Evolutionary conservation across 441 rosid genomes (phyloP).

Genomic region (Euphorbia corollata): DNA sequence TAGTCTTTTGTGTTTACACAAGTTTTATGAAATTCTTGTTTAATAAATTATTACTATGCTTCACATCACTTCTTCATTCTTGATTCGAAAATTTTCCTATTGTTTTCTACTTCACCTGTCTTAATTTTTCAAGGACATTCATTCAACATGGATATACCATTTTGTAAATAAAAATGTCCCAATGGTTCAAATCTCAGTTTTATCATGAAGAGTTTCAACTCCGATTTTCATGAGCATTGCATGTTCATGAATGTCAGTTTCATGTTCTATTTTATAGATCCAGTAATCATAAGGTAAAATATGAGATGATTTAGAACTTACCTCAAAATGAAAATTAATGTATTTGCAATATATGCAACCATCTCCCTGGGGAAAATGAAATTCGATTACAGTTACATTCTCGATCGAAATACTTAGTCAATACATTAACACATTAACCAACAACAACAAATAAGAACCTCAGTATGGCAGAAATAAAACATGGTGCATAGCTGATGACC

Average conservation of each 20-base stretch:
- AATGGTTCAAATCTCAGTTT: not conserved
- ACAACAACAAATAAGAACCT: not conserved
- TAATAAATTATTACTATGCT: not conserved
- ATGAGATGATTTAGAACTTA: conserved; percentile 22
- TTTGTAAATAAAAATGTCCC: not conserved
- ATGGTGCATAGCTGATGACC: not conserved
- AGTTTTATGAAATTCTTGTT: not conserved
- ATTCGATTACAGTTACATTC: conserved; percentile 11
- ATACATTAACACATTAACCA: not conserved
- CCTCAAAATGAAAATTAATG: conserved; percentile 86
- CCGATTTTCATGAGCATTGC: not conserved
- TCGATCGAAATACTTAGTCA: not conserved
- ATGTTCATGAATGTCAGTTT: conserved; percentile 9
- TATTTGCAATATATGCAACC: conserved; percentile 91
- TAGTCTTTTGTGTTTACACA: too few relatives aligned
- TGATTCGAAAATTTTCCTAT: not conserved
- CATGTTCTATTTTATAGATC: not conserved
- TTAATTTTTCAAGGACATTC: not conserved
- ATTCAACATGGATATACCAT: not conserved
- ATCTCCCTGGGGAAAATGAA: conserved; percentile 61
- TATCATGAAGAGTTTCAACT: not conserved
- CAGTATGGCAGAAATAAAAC: not conserved
- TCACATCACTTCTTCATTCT: too few relatives aligned
- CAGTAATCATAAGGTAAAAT: not conserved
- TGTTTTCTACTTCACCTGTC: not conserved